Percentiles rank a stretch among this genome's conserved stretches.
Evolutionary conservation across 1,139 yeast species (phyloP).

Genomic region (Yamadazyma aaseri): DNA sequence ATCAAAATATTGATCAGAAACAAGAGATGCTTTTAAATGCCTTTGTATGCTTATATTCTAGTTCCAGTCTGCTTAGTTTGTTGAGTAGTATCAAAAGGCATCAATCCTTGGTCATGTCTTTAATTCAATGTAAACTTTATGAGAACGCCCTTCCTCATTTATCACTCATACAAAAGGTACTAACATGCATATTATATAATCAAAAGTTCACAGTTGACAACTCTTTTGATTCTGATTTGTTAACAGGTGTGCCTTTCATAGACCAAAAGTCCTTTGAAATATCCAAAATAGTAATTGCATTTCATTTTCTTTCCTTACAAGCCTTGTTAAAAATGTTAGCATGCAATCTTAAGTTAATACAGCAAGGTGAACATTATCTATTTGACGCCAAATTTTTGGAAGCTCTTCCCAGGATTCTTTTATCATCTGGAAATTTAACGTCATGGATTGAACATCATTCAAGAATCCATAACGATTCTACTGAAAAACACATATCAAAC

Average conservation of each 20-base stretch:
- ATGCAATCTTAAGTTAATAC: constrained; percentile 17
- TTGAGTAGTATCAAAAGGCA: constrained; percentile 4
- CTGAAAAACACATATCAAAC: constrained; percentile 16
- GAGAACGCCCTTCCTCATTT: constrained; percentile 12
- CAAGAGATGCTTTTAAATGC: constrained; percentile 7
- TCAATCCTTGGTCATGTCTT: constrained; percentile 2
- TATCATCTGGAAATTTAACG: constrained; percentile 21
- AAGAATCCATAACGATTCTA: not conserved
- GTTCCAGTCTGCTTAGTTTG: not conserved
- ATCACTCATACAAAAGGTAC: constrained; percentile 10
- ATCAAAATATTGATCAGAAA: not conserved
- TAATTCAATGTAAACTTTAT: constrained; percentile 2
- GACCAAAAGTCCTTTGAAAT: constrained; percentile 9
- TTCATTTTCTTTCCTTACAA: constrained; percentile 32
- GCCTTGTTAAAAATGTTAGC: constrained; percentile 28
- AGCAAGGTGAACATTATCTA: constrained; percentile 10
- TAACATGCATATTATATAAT: constrained; percentile 2
- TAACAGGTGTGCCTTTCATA: constrained; percentile 3
- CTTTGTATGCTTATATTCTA: constrained; percentile 11
- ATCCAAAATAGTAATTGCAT: constrained; percentile 27
- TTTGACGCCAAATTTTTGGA: constrained; percentile 13
- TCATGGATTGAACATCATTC: constrained; percentile 21
- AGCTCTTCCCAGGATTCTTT: constrained; percentile 18
- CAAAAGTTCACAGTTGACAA: not conserved
- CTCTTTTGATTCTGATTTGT: not conserved